Conservation (phyloP, 768 basidiomycete species). For the Tulasnella sp. region DNA sequence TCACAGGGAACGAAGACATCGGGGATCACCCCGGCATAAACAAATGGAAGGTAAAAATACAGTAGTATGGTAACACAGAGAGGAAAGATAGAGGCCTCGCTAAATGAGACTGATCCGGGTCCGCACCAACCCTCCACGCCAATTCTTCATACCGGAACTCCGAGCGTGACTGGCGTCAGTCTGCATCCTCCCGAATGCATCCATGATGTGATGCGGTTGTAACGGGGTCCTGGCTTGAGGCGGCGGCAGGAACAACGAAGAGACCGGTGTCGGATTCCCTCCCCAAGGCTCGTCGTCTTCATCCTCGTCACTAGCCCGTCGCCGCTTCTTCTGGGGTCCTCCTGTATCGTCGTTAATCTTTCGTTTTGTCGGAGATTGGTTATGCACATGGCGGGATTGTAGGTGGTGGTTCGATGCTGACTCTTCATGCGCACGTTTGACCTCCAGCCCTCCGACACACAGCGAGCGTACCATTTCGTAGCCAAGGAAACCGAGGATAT, state of each 20-base stretch:
- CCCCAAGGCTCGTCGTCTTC: slow-evolving; percentile 36
- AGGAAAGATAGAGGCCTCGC: neutral
- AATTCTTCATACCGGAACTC: slow-evolving; percentile 83
- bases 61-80: neutral
- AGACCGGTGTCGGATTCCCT: slow-evolving; percentile 52
- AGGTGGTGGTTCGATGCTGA: slow-evolving; percentile 26
- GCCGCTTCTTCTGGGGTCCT: slow-evolving; percentile 47
- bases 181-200: slow-evolving; percentile 89
- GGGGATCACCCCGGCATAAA: neutral
- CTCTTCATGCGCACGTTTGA: slow-evolving; percentile 76
- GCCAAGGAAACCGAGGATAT: slow-evolving; percentile 94
- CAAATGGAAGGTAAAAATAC: neutral
- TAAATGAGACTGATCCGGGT: slow-evolving; percentile 77
- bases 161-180: slow-evolving; percentile 75
- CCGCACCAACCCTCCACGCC: slow-evolving; percentile 78
- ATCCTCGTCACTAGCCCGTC: slow-evolving; percentile 56
- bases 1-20: neutral
- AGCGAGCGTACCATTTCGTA: slow-evolving; percentile 97
- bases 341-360: slow-evolving; percentile 48
- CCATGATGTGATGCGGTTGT: slow-evolving; percentile 81
- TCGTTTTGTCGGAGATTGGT: slow-evolving; percentile 49
- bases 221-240: slow-evolving; percentile 76
- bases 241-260: slow-evolving; percentile 75
- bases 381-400: slow-evolving; percentile 66
- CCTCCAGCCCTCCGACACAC: slow-evolving; percentile 79